Conservation (phyloP, 176 grass and related monocot genomes). For the Zizania latifolia region DNA sequence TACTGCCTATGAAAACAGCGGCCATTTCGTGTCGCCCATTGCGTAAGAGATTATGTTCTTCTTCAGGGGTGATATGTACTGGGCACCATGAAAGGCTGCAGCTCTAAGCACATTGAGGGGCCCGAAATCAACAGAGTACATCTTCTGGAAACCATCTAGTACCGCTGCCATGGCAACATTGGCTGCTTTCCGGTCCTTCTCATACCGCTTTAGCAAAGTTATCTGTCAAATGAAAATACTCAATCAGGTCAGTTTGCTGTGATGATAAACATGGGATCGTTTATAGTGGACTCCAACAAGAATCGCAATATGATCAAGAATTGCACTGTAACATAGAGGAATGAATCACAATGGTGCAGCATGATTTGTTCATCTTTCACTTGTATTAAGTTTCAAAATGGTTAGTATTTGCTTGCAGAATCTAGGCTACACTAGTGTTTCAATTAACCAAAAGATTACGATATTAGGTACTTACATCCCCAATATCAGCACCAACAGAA, state of each 20-base stretch:
- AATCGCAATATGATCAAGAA: not conserved
- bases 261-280: no score
- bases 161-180: conserved; percentile 77
- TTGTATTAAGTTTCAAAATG: not conserved
- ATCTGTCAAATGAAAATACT: conserved; percentile 32
- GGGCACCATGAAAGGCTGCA: conserved; percentile 73
- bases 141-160: conserved; percentile 91
- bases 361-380: not conserved
- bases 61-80: conserved; percentile 73
- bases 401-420: not conserved
- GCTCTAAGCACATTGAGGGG: conserved; percentile 78
- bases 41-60: conserved; percentile 84
- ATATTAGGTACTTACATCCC: conserved; percentile 49
- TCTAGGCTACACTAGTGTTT: not conserved
- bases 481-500: conserved; percentile 56
- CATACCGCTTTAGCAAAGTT: conserved; percentile 60
- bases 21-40: conserved; percentile 67
- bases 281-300: not conserved
- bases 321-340: not conserved
- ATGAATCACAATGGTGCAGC: not conserved
- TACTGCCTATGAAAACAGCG: conserved; percentile 42
- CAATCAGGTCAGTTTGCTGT: not conserved
- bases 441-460: not conserved
- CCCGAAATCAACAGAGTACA: conserved; percentile 73
- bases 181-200: conserved; percentile 60